phyloP scores from a whole-genome alignment of 495 filamentous ascomycete species.

The Penicillium goetzii region DNA sequence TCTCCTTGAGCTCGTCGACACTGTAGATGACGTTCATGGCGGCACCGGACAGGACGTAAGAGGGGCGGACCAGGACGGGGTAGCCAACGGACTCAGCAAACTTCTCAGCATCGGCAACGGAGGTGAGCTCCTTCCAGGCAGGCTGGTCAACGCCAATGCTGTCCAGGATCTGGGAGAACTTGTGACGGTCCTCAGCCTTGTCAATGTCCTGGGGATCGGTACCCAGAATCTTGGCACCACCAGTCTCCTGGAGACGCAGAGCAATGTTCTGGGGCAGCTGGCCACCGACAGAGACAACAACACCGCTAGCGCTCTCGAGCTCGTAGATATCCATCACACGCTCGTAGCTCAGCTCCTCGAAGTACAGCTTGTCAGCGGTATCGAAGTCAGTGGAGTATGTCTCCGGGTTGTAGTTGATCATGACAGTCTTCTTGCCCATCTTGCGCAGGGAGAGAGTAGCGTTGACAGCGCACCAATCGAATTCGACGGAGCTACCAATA shows the following conservation, averaged over 20 bases:
- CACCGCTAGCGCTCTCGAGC: constrained; percentile 81
- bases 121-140: constrained; percentile 95
- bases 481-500: constrained; percentile 96
- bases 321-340: constrained; percentile 99
- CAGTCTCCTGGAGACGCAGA: constrained; percentile 88
- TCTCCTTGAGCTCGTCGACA: constrained; percentile 82
- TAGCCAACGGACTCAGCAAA: constrained; percentile 88
- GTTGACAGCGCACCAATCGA: constrained; percentile 98
- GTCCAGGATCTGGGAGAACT: constrained; percentile 97
- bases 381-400: constrained; percentile 91
- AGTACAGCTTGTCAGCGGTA: constrained; percentile 92
- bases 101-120: constrained; percentile 78
- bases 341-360: constrained; percentile 96
- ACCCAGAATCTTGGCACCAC: constrained; percentile 85
- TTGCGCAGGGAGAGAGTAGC: constrained; percentile 80
- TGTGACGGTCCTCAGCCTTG: constrained; percentile 94
- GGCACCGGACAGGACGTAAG: constrained; percentile 94
- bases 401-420: constrained; percentile 97
- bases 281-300: constrained; percentile 93
- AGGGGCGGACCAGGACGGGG: constrained; percentile 90
- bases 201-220: constrained; percentile 94
- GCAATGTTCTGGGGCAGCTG: constrained; percentile 98
- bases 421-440: constrained; percentile 96
- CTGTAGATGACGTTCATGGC: constrained; percentile 97
- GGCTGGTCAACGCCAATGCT: constrained; percentile 96